Evolutionary conservation across 768 basidiomycete species (phyloP), one percentile per base, ranked within the genome.

Genomic region (Lactarius trivialis): DNA sequence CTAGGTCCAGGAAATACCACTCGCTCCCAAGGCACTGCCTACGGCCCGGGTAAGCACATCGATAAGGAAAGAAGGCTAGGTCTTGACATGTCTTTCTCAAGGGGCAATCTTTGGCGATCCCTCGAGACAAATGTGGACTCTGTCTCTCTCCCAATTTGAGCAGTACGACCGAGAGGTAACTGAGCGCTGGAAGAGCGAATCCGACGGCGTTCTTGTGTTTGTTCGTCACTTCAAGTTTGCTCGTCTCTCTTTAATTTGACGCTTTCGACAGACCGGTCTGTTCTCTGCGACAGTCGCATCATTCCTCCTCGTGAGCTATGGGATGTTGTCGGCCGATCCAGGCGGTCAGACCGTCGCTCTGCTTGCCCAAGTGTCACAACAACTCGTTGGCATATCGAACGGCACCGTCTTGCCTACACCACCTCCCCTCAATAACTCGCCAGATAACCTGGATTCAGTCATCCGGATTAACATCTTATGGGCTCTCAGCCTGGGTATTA

Each of bases 281-380:
- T 56, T 56, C 41, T 56, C 55, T 39, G 55, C 55, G 41, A 56
- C 55, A 3, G 55, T 56, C 39, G 55, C 55, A 30, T 15, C 39
- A 43, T 56, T 56, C 28, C 28, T 56, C 39, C 30, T 43, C 21
- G 55, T 21, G 24, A 34, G 55, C 3, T 56, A 56, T 39, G 41
- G 26, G 37, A 15, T 12, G 28, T 11, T 56, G 24, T 41, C 37
- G 4, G 28, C 43, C 17, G 55, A 43, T 32, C 19, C 55, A 15
- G 55, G 39, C 6, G 39, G 24, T 19, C 55, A 56, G 41, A 56
- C 55, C 7, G 55, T 56, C 9, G 26, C 55, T 24, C 19, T 56
- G 19, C 55, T 56, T n/a, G 6, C 21, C 28, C 55, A 41, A 32
- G 30, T 56, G 37, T 56, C 55, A 19, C 39, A 43, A 43, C 55